phyloP scores from a whole-genome alignment of 163 green algal genomes.

The Trebouxia gelatinosa region DNA sequence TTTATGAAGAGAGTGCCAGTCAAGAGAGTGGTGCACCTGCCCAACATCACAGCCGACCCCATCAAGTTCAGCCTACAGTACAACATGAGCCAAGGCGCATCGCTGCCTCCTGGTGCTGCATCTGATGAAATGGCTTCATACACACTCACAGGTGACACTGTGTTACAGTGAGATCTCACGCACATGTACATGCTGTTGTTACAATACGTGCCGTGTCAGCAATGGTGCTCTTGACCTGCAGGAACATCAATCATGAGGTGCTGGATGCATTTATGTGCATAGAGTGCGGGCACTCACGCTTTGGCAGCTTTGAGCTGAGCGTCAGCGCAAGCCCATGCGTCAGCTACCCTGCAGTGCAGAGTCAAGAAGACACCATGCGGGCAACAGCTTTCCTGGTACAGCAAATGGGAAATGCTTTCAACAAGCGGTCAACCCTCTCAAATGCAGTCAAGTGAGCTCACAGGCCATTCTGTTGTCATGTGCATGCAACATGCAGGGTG shows the following conservation, averaged over 20 bases:
- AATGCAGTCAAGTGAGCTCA: slow-evolving; percentile 7
- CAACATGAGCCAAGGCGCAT: slow-evolving; percentile 49
- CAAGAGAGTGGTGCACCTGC: slow-evolving; percentile 66
- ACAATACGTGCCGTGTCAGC: no score
- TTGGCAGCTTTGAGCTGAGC: slow-evolving; percentile 49
- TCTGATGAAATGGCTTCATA: slow-evolving; percentile 53
- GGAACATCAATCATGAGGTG: slow-evolving; percentile 66
- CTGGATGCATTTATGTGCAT: slow-evolving; percentile 60
- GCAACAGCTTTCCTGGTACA: slow-evolving; percentile 39
- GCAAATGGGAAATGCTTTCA: slow-evolving; percentile 40
- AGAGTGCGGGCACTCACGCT: slow-evolving; percentile 56
- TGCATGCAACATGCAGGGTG: no score
- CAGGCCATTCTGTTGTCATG: not conserved
- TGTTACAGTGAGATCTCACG: slow-evolving; percentile 62
- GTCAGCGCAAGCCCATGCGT: slow-evolving; percentile 34
- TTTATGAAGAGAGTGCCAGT: slow-evolving; percentile 84
- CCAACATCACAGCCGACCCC: slow-evolving; percentile 66
- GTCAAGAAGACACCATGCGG: slow-evolving; percentile 31
- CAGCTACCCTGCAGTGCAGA: slow-evolving; percentile 6
- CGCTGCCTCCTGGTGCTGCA: slow-evolving; percentile 45
- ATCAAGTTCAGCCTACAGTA: slow-evolving; percentile 69
- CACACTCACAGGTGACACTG: slow-evolving; percentile 75
- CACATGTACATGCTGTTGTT: no score
- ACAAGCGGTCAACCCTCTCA: slow-evolving; percentile 35
- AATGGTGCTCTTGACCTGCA: no score